Conservation (phyloP, 129 eudicot species). For the Heracleum sosnowskyi region DNA sequence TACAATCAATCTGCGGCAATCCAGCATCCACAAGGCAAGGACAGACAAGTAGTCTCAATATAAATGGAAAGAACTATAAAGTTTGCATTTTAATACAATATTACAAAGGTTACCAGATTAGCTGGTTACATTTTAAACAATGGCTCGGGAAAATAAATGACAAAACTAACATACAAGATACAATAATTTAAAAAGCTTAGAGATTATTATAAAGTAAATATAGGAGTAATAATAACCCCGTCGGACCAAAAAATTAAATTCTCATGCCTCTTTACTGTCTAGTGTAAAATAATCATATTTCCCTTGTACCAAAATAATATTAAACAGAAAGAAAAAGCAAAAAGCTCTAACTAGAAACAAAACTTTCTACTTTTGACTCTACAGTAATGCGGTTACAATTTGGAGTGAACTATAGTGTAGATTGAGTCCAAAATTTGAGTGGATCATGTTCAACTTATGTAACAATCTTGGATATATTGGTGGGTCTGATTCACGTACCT, state of each 20-base stretch:
- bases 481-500: constrained; percentile 34
- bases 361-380: constrained; percentile 11
- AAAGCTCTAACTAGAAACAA: constrained; percentile 1
- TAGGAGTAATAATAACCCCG: background rate
- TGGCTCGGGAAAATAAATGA: background rate
- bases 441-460: constrained; percentile 22
- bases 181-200: background rate
- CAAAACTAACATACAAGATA: background rate
- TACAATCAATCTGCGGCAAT: background rate
- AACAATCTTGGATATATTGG: constrained; percentile 40
- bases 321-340: background rate
- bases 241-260: background rate
- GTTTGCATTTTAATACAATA: background rate
- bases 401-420: background rate
- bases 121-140: background rate
- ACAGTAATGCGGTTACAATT: constrained; percentile 9
- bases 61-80: background rate
- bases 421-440: constrained; percentile 2
- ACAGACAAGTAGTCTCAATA: background rate
- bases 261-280: constrained; percentile 1
- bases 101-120: constrained; percentile 1
- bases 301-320: background rate
- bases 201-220: constrained; percentile 5
- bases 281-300: constrained; percentile 6
- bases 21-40: background rate